Base-by-base conservation (phyloP, 1,284 basidiomycete species). In the Apiotrichum porosum region DNA sequence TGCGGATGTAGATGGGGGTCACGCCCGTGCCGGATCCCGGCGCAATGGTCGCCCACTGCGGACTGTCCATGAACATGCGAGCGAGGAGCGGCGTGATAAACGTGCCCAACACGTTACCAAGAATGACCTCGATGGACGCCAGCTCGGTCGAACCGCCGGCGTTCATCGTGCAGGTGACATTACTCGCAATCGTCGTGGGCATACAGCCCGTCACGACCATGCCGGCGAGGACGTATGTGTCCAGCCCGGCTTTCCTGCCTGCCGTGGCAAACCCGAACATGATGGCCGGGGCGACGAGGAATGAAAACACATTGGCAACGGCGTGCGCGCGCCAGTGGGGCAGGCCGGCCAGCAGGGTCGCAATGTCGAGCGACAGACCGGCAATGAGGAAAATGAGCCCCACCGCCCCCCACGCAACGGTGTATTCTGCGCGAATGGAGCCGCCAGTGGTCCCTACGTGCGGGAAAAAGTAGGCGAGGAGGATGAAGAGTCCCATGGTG, bases 361-460 rank as follows among this genome's bases (percentile, higher is more conserved):
- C 45, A 10, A 63, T 49, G 3, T 68, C 61, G 0, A 71, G 49
- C 0, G 59, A 53, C 9, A 71, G 56, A 9, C 69, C 71, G 0
- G 63, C 62, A 22, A 69, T 58, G 42, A 71, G 54, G 54, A 73
- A 73, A 41, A 73, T 71, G 44, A 71, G 48, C n/a, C 56, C 61
- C 17, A 72, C 67, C 2, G 57, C 57, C 3, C 69, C 61, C 39
- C 61, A 69, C 17, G 58, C 57, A 21, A 66, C 43, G 3, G 62
- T 61, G 33, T 52, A 63, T 35, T 66, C 47, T 12, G 58, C 57
- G 31, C 44, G 37, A n/a, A 61, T 40, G 28, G 51, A 34, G 19
- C 63, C 63, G 24, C 60, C 60, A 6, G 46, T 50, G n/a, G 53
- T 56, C 10, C 61, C 60, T 31, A 63, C 61, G 22, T 42, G 44